Percentiles rank a stretch among this genome's conserved stretches.
These are phyloP conservation scores for Penicillium sp. DNA, from an alignment of 2,329 filamentous ascomycete species.

Conservation along the genomic window DNA sequence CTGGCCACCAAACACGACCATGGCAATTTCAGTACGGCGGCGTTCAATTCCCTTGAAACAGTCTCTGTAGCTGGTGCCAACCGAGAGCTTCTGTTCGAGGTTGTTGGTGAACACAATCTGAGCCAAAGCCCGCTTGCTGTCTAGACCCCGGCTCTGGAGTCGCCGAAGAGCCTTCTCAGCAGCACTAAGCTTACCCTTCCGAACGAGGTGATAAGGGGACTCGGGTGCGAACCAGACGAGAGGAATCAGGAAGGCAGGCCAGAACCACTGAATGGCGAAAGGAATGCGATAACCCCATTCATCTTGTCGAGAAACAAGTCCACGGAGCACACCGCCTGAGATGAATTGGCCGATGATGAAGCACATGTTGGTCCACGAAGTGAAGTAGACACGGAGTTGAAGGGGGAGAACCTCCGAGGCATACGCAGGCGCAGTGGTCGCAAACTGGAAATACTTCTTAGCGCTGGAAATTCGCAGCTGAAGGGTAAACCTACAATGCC, in stretches of 20 bases:
- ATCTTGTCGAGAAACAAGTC: slow-evolving; percentile 26
- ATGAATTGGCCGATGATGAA: slow-evolving; percentile 47
- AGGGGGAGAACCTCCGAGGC: background rate
- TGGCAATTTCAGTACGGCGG: slow-evolving; percentile 43
- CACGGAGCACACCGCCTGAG: slow-evolving; percentile 36
- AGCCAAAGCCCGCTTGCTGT: background rate
- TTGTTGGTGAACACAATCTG: slow-evolving; percentile 32
- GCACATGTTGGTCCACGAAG: slow-evolving; percentile 41
- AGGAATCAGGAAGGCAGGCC: slow-evolving; percentile 18
- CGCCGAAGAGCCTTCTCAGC: background rate
- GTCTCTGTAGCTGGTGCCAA: slow-evolving; percentile 21
- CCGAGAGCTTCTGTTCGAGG: slow-evolving; percentile 28
- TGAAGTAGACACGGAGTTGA: slow-evolving; percentile 33
- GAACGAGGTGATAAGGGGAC: slow-evolving; percentile 15
- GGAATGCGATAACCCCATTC: slow-evolving; percentile 34
- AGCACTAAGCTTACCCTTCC: slow-evolving; percentile 29
- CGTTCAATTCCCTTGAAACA: slow-evolving; percentile 30
- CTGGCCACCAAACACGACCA: slow-evolving; percentile 36
- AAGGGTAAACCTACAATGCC: slow-evolving; percentile 10
- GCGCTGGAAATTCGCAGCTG: background rate
- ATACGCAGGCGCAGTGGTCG: background rate
- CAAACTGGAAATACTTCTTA: background rate
- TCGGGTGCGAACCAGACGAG: slow-evolving; percentile 32
- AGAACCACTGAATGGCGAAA: slow-evolving; percentile 35
- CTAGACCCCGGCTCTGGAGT: background rate